phyloP scores from a whole-genome alignment of 2,329 filamentous ascomycete genomes.

The Arthrinium puccinioides region DNA sequence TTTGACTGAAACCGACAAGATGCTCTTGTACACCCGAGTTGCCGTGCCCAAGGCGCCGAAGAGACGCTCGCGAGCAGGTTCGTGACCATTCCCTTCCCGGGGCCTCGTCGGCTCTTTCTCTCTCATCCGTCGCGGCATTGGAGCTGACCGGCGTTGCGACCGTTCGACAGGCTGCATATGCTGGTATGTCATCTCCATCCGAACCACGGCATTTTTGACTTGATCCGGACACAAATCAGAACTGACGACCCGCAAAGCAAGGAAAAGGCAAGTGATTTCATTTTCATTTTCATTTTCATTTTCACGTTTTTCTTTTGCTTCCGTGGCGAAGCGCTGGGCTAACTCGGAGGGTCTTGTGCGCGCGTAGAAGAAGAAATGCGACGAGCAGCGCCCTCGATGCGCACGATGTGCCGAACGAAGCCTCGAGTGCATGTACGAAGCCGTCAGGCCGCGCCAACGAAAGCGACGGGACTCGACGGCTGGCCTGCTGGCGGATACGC shows the following conservation, averaged over 20 bases:
- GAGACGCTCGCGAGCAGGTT: slow-evolving; percentile 52
- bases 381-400: slow-evolving; percentile 44
- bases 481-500: slow-evolving; percentile 6
- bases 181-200: slow-evolving; percentile 34
- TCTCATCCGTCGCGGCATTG: too few species aligned
- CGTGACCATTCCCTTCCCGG: too few species aligned
- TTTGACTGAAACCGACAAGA: too few species aligned
- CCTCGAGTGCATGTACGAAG: slow-evolving; percentile 43
- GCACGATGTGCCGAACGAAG: slow-evolving; percentile 41
- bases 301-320: too few species aligned
- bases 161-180: slow-evolving; percentile 41
- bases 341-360: too few species aligned
- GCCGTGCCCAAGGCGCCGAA: slow-evolving; percentile 53
- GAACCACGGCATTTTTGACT: background rate
- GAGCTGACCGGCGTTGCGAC: too few species aligned
- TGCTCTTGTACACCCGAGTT: slow-evolving; percentile 52
- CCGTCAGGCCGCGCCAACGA: slow-evolving; percentile 34
- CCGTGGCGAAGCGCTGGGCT: background rate
- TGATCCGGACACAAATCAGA: too few species aligned
- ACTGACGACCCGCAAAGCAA: slow-evolving; percentile 28
- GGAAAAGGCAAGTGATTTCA: slow-evolving; percentile 50
- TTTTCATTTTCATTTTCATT: too few species aligned
- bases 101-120: too few species aligned
- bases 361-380: slow-evolving; percentile 54
- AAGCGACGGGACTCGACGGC: slow-evolving; percentile 27